Evolutionary conservation across 495 filamentous ascomycete species (phyloP).

Genomic region (Aspergillus indologenus): DNA sequence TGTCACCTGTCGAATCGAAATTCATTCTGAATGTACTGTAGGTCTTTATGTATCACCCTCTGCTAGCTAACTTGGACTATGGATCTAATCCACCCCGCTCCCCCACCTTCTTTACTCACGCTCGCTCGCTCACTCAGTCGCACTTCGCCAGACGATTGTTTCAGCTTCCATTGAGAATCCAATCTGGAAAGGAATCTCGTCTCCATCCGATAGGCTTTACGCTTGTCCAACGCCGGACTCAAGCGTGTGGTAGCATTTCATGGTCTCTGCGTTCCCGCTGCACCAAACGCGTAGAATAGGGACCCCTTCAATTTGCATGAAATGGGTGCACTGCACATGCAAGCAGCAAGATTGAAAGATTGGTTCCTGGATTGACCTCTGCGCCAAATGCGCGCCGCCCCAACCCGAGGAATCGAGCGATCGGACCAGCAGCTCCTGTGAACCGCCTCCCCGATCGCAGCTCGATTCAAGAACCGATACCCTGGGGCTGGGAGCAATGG

Average conservation of each 20-base stretch:
- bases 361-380: conserved; percentile 10
- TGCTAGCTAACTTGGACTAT: too few relatives aligned
- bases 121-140: too few relatives aligned
- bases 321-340: conserved; percentile 11
- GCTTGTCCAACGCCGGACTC: neutral
- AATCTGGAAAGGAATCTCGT: neutral
- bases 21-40: too few relatives aligned
- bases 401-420: neutral
- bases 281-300: conserved; percentile 6
- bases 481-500: neutral
- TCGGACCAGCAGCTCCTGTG: neutral
- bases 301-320: neutral
- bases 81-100: neutral
- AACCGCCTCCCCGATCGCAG: neutral
- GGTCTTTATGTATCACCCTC: too few relatives aligned
- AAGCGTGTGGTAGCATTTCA: neutral
- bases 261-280: neutral
- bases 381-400: neutral
- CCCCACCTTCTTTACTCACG: neutral
- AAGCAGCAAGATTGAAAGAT: conserved; percentile 10
- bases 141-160: neutral
- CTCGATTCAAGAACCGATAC: neutral
- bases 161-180: neutral
- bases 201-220: neutral
- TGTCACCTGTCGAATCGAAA: too few relatives aligned